phyloP scores from a whole-genome alignment of 306 rosid genomes.

The Sicyos edulis region DNA sequence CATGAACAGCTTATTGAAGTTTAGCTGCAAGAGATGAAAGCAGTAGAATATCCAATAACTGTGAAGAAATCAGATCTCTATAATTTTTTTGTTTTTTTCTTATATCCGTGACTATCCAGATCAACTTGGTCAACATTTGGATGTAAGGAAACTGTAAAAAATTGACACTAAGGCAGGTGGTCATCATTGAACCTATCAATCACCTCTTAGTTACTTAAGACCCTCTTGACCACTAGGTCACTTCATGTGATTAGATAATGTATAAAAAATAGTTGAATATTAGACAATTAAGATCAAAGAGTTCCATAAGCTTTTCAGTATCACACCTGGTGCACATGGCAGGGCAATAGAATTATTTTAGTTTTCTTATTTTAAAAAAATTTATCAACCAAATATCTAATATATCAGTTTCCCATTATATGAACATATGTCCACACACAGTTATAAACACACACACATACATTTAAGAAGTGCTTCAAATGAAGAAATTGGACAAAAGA shows the following conservation, averaged over 20 bases:
- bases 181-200: no score
- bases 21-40: conserved; percentile 2
- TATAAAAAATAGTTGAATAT: conserved; percentile 4
- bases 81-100: no score
- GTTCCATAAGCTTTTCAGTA: conserved; percentile 9
- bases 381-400: background rate
- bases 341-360: background rate
- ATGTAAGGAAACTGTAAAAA: no score
- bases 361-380: background rate
- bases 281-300: background rate
- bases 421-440: background rate
- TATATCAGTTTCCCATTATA: background rate
- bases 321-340: background rate
- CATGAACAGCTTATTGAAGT: background rate
- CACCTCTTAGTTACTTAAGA: no score
- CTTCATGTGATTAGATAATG: background rate
- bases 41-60: conserved; percentile 7
- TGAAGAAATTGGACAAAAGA: background rate
- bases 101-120: no score
- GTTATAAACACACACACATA: background rate
- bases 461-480: conserved; percentile 1
- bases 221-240: no score
- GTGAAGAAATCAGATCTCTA: conserved; percentile 2
- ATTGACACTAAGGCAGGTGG: no score
- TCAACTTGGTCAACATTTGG: no score